Evolutionary conservation across 306 rosid genomes (phyloP).

Genomic region (Casuarina cunninghamiana): DNA sequence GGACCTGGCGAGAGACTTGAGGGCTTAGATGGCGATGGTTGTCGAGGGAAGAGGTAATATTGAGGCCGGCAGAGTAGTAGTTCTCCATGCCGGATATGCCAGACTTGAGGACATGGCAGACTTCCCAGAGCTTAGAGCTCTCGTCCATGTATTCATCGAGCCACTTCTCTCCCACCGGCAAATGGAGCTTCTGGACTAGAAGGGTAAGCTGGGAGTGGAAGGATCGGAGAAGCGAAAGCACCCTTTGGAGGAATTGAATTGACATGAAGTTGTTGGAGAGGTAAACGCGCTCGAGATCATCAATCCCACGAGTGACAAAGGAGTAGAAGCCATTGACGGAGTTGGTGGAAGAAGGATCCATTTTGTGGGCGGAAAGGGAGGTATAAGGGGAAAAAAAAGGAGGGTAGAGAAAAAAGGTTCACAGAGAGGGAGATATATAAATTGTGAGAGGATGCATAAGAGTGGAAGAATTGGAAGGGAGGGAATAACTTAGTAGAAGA

Average conservation of each 20-base stretch:
- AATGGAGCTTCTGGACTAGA: constrained; percentile 92
- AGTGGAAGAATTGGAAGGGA: constrained; percentile 36
- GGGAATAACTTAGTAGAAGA: constrained; percentile 63
- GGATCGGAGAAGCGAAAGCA: constrained; percentile 87
- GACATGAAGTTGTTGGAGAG: constrained; percentile 92
- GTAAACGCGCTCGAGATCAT: constrained; percentile 87
- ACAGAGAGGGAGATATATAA: constrained; percentile 48
- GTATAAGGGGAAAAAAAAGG: background rate
- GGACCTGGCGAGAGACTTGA: constrained; percentile 88
- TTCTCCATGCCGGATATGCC: constrained; percentile 83
- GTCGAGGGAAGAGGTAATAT: constrained; percentile 70
- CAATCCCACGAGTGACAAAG: constrained; percentile 85
- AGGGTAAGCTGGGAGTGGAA: constrained; percentile 87
- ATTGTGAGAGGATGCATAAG: constrained; percentile 46
- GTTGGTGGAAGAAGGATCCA: constrained; percentile 96
- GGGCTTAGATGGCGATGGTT: constrained; percentile 71
- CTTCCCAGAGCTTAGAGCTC: constrained; percentile 98
- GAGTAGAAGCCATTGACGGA: constrained; percentile 95
- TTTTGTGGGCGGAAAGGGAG: constrained; percentile 14
- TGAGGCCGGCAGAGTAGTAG: constrained; percentile 71
- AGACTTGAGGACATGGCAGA: constrained; percentile 91
- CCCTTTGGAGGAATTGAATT: constrained; percentile 91
- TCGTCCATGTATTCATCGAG: constrained; percentile 99
- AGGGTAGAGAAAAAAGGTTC: constrained; percentile 14
- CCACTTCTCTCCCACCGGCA: constrained; percentile 97